Percentiles rank a stretch among this genome's conserved stretches.
Conservation (phyloP, 129 eudicot species). For the Pittosporum tobira region DNA sequence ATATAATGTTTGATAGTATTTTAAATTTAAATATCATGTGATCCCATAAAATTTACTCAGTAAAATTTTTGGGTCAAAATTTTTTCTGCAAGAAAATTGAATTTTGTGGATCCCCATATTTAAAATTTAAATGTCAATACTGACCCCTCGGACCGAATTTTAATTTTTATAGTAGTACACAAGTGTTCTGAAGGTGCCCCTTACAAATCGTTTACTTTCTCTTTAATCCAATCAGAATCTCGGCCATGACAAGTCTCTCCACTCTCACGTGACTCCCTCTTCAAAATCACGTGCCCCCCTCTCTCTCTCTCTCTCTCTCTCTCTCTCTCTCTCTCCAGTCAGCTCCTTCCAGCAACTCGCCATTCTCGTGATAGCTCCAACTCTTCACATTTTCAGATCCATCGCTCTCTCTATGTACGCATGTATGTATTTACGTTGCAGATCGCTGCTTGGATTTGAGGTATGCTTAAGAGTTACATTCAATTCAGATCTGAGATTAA, state of each 20-base stretch:
- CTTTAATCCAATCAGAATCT: neutral
- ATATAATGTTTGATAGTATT: too few relatives aligned
- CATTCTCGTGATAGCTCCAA: neutral
- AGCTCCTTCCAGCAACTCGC: neutral
- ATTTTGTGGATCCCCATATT: too few relatives aligned
- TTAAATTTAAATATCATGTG: too few relatives aligned
- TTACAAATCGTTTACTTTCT: too few relatives aligned
- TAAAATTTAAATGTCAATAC: too few relatives aligned
- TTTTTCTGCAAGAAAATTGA: too few relatives aligned
- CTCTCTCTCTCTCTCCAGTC: neutral
- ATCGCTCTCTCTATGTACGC: neutral
- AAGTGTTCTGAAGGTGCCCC: too few relatives aligned
- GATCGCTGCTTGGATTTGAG: neutral
- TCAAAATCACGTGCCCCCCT: neutral
- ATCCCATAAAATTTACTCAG: too few relatives aligned
- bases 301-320: too few relatives aligned
- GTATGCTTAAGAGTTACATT: neutral
- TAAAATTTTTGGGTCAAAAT: too few relatives aligned
- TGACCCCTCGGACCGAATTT: too few relatives aligned
- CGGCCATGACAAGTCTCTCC: slow-evolving; percentile 1
- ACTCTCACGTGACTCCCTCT: slow-evolving; percentile 5
- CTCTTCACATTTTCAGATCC: slow-evolving; percentile 12
- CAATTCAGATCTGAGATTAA: neutral
- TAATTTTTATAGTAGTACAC: too few relatives aligned
- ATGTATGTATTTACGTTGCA: neutral